phyloP scores from a whole-genome alignment of 2,329 filamentous ascomycete species.

The Fusarium bactridioides region DNA sequence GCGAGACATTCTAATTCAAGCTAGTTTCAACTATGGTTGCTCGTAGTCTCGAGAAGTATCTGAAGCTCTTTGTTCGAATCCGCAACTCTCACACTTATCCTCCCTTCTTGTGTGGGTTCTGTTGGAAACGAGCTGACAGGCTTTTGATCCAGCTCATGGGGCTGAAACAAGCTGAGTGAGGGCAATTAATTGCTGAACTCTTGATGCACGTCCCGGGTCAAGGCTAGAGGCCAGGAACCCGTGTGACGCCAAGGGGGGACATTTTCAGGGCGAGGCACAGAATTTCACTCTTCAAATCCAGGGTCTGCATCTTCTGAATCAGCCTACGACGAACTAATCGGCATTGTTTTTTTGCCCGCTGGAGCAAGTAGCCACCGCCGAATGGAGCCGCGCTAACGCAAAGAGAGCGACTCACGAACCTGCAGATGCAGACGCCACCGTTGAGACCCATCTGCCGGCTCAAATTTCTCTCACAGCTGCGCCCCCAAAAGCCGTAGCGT shows the following conservation, averaged over 20 bases:
- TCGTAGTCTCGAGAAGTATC: background rate
- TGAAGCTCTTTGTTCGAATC: background rate
- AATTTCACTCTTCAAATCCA: conserved; percentile 13
- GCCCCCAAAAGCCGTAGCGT: too few relatives aligned
- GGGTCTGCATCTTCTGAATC: conserved; percentile 1
- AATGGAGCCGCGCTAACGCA: conserved; percentile 26
- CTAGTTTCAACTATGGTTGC: background rate
- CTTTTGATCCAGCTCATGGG: background rate
- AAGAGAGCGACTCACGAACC: conserved; percentile 25
- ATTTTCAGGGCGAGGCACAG: background rate
- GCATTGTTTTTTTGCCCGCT: conserved; percentile 10
- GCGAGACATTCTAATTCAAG: background rate
- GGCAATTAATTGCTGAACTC: background rate
- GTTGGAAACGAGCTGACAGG: background rate
- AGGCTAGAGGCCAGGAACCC: background rate
- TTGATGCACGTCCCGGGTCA: background rate
- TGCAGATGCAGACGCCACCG: conserved; percentile 31
- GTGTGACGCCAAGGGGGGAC: background rate
- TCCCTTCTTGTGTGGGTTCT: background rate
- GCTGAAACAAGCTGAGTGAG: background rate
- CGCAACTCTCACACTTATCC: background rate
- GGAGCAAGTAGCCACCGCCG: conserved; percentile 24
- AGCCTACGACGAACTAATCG: background rate
- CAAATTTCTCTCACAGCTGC: too few relatives aligned
- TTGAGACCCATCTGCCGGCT: conserved; percentile 22